phyloP scores from a whole-genome alignment of 164 flowering plant genomes.

The Aristolochia fimbriata region DNA sequence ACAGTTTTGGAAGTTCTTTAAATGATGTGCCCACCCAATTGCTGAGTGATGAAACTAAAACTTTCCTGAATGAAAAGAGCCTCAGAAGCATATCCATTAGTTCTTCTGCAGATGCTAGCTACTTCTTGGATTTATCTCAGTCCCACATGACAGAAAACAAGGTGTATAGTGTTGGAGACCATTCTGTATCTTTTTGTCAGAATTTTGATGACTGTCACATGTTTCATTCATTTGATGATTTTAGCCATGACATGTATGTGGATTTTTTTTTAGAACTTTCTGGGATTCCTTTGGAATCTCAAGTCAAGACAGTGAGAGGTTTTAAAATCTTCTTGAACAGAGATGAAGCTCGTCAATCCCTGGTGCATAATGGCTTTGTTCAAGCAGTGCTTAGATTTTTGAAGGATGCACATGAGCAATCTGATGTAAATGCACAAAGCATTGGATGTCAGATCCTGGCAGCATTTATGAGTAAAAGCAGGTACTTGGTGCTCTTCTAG shows the following conservation, averaged over 20 bases:
- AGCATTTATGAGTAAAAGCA: constrained; percentile 31
- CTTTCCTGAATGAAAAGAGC: constrained; percentile 26
- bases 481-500: constrained; percentile 26
- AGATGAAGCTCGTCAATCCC: constrained; percentile 19
- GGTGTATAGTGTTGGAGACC: constrained; percentile 4
- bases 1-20: constrained; percentile 42
- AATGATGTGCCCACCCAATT: constrained; percentile 21
- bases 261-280: constrained; percentile 23
- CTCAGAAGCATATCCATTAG: constrained; percentile 43
- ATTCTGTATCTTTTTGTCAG: neutral
- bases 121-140: constrained; percentile 21
- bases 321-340: constrained; percentile 21
- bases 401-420: constrained; percentile 31
- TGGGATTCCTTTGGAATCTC: constrained; percentile 44
- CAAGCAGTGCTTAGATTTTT: constrained; percentile 41
- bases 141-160: constrained; percentile 11
- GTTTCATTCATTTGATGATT: constrained; percentile 10
- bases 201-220: constrained; percentile 9
- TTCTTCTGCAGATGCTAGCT: constrained; percentile 29
- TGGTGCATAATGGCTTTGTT: constrained; percentile 31
- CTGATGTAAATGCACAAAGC: constrained; percentile 38
- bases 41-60: neutral
- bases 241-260: constrained; percentile 7
- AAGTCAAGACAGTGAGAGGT: constrained; percentile 37
- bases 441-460: constrained; percentile 39